Evolutionary conservation across 441 rosid genomes (phyloP).

Genomic region (Populus tomentosa): DNA sequence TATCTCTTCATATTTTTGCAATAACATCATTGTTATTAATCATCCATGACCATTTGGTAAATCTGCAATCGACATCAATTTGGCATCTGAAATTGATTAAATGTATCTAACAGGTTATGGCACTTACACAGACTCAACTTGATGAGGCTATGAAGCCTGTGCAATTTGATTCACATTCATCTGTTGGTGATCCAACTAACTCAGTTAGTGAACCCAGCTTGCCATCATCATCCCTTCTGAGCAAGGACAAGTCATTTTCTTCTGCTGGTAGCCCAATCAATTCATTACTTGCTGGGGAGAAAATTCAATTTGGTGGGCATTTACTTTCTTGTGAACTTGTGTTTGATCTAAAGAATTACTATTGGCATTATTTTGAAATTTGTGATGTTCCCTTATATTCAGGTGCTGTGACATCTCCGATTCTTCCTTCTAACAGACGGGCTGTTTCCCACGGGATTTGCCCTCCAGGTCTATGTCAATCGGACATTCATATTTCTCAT

Average conservation of each 20-base stretch:
- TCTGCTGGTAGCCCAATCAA: slow-evolving; percentile 70
- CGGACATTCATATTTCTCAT: slow-evolving; percentile 44
- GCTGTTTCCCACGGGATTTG: slow-evolving; percentile 56
- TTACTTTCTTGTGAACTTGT: not conserved
- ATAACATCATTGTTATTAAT: not conserved
- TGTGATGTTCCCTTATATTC: slow-evolving; percentile 16
- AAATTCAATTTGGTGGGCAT: slow-evolving; percentile 91
- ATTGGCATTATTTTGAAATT: slow-evolving; percentile 6
- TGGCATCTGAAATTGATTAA: not conserved
- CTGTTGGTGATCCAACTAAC: slow-evolving; percentile 61
- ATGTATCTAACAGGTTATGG: slow-evolving; percentile 57
- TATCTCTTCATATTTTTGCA: not conserved
- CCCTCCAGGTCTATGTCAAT: slow-evolving; percentile 49
- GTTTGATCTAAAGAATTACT: not conserved
- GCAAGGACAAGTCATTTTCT: slow-evolving; percentile 61
- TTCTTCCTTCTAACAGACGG: slow-evolving; percentile 53
- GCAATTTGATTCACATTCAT: slow-evolving; percentile 57
- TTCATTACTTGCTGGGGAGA: slow-evolving; percentile 91
- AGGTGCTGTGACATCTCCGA: slow-evolving; percentile 94
- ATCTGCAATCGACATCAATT: not conserved
- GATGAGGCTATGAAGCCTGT: slow-evolving; percentile 89
- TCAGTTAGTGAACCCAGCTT: slow-evolving; percentile 46
- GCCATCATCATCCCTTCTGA: slow-evolving; percentile 45
- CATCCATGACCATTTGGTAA: not conserved
- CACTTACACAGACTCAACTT: slow-evolving; percentile 84